Base-by-base conservation (phyloP, 257 asterid species). In the Sherardia arvensis region DNA sequence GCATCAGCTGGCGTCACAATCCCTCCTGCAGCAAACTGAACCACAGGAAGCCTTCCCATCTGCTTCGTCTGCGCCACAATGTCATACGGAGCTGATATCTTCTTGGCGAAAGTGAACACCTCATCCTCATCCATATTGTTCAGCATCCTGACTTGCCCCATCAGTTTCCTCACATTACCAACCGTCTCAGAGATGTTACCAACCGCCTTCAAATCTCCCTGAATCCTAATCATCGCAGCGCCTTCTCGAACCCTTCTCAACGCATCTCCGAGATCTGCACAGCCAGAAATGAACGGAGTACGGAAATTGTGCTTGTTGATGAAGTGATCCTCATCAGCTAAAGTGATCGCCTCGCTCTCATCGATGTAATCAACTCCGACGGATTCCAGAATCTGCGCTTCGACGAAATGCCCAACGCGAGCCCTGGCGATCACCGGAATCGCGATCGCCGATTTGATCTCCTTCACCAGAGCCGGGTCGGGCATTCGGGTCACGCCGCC, bases 1-100 rank as follows among this genome's bases (percentile, higher is more conserved):
- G 97, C 97, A 58, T 87, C 97, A 0, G 97, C 96, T 25, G 97
- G 95, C 3, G 97, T 87, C 1, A 53, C 71, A 1, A 90, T 80
- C n/a, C 97, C 97, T 30, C 97, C 97, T 2, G 95, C 82, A 0
- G 95, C 94, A 6, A 90, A 90, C 77, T 87, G 94, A 61, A 87
- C 95, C 53, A 87, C 97, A 23, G 97, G 97, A 51, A 90, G 79
- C 84, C 97, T 75, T 21, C 90, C 90, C 87, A 87, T 81, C 66
- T 90, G 95, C 82, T 87, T 90, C 18, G 95, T 79, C 72, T 90
- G 95, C 0, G 85, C 95, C 27, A 86, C 88, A 0, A 86, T 78
- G 64, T 88, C 96, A 26, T 88, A 88, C 2, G 95, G 92, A 26
- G 96, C 96, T 15, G 66, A 68, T 14, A 87, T 83, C 25, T 77